Conservation (phyloP, 2,329 filamentous ascomycete genomes). For the Ceratocystis lukuohia region DNA sequence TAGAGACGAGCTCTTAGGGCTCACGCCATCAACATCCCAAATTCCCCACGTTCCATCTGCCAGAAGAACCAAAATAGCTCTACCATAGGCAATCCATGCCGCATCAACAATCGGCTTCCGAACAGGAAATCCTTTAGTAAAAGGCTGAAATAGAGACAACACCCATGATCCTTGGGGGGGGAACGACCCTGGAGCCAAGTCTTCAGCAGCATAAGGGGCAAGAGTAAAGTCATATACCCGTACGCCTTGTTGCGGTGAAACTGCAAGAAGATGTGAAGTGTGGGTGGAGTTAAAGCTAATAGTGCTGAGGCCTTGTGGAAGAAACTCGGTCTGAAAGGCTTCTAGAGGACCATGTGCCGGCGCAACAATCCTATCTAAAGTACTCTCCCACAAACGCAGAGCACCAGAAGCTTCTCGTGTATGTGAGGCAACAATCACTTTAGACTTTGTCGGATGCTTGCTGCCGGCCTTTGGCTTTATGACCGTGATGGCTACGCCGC, state of each 20-base stretch:
- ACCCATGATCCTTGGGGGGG: slow-evolving; percentile 51
- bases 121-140: slow-evolving; percentile 35
- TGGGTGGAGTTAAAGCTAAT: slow-evolving; percentile 50
- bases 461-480: slow-evolving; percentile 28
- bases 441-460: slow-evolving; percentile 29
- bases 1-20: slow-evolving; percentile 34
- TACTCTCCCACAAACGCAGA: slow-evolving; percentile 45
- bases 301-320: slow-evolving; percentile 40
- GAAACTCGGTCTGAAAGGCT: slow-evolving; percentile 48
- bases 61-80: slow-evolving; percentile 44
- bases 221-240: slow-evolving; percentile 49
- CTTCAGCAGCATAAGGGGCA: slow-evolving; percentile 39
- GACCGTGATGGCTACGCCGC: slow-evolving; percentile 43
- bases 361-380: slow-evolving; percentile 30
- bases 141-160: slow-evolving; percentile 46
- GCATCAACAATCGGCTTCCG: slow-evolving; percentile 50
- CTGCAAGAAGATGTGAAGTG: slow-evolving; percentile 43
- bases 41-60: slow-evolving; percentile 55
- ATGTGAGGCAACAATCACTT: slow-evolving; percentile 46
- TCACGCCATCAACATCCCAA: slow-evolving; percentile 50
- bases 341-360: slow-evolving; percentile 26
- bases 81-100: slow-evolving; percentile 47
- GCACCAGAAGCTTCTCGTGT: slow-evolving; percentile 46
- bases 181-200: slow-evolving; percentile 37
- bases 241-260: slow-evolving; percentile 42